Evolutionary conservation across 805 yeast species (phyloP).

Genomic region (Starmerella apicola): DNA sequence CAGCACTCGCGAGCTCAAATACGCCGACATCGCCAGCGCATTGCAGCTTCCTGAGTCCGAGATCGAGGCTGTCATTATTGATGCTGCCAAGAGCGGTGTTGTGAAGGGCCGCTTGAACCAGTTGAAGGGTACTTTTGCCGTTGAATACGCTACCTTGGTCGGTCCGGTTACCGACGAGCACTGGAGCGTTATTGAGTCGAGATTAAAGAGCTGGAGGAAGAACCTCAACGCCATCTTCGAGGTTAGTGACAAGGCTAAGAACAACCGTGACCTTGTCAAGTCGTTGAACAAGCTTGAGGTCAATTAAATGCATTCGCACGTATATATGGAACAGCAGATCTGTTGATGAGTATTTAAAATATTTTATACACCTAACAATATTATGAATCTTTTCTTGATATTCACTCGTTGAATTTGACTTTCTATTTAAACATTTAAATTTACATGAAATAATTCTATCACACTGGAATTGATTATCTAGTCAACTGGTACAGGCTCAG

Average conservation of each 20-base stretch:
- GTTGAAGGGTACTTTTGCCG: constrained; percentile 26
- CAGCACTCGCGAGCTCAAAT: constrained; percentile 20
- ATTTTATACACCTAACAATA: no score
- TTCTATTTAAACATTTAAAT: no score
- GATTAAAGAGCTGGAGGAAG: constrained; percentile 29
- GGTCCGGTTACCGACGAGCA: constrained; percentile 30
- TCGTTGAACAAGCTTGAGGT: constrained; percentile 16
- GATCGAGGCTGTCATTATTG: constrained; percentile 32
- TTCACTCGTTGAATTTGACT: no score
- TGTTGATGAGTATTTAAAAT: no score
- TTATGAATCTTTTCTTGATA: no score
- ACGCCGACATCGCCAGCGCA: constrained; percentile 26
- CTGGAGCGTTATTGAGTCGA: constrained; percentile 28
- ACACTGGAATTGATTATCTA: no score
- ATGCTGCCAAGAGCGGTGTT: constrained; percentile 32
- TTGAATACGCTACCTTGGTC: constrained; percentile 29
- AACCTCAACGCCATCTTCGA: constrained; percentile 19
- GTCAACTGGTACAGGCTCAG: no score
- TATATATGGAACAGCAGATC: no score
- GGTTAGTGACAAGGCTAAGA: constrained; percentile 10
- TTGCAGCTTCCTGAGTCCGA: constrained; percentile 25
- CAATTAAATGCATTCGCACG: no score
- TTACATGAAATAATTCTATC: no score
- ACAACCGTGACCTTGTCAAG: constrained; percentile 14
- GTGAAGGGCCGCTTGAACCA: constrained; percentile 34